Base-by-base conservation (phyloP, 108 stramenopile species). In the Nitzschia sp. region DNA sequence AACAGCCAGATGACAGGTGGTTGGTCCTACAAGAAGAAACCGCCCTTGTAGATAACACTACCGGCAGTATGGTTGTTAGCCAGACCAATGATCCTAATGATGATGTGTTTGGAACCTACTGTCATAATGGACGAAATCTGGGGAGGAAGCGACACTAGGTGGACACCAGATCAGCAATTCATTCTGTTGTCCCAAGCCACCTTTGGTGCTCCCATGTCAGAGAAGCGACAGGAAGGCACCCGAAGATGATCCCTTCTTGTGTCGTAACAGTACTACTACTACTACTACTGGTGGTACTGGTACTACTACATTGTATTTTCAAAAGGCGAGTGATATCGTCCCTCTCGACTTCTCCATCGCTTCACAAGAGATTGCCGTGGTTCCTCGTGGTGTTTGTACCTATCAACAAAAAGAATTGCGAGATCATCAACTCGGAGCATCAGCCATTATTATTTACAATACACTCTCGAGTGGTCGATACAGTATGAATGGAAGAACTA, bases 121-220 rank as follows among this genome's bases (percentile, higher is more conserved):
- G 11, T 38, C 25, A 39, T 5, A 6, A 19, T 59, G 50, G 46
- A 69, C n/a, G n/a, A n/a, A n/a, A n/a, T n/a, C n/a, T n/a, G n/a
- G n/a, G n/a, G n/a, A n/a, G n/a, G n/a, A n/a, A n/a, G n/a, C n/a
- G n/a, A n/a, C n/a, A n/a, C n/a, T n/a, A n/a, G n/a, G n/a, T n/a
- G n/a, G n/a, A n/a, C n/a, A n/a, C n/a, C n/a, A n/a, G n/a, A n/a
- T n/a, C n/a, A n/a, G n/a, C n/a, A n/a, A n/a, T n/a, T n/a, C 85
- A 15, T 75, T 86, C 70, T 88, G 41, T 83, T 84, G 8, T 88
- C 88, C 9, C 88, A 94, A 69, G 93, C 93, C 7, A 73, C 57
- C 20, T 94, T 88, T 73, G 90, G 88, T 19, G 37, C 69, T 17
- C 60, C 61, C 44, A 41, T 37, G 5, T 21, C 40, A 3, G 29